Evolutionary conservation across 768 basidiomycete species (phyloP).

Genomic region (Leccinum subgranulosum): DNA sequence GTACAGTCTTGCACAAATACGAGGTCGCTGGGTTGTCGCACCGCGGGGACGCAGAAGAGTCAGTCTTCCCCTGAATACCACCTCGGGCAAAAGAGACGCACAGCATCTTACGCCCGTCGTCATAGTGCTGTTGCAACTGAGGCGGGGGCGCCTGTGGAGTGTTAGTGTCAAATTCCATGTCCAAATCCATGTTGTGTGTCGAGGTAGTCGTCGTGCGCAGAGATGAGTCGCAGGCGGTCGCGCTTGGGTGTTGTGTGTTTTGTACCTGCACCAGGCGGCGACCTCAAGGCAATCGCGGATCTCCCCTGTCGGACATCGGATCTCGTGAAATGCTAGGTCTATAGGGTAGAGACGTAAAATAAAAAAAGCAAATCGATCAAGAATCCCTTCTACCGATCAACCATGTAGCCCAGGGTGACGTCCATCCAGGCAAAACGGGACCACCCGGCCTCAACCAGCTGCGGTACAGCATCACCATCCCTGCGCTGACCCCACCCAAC

Average conservation of each 20-base stretch:
- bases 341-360: slow-evolving; percentile 8
- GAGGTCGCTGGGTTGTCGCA: slow-evolving; percentile 59
- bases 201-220: slow-evolving; percentile 5
- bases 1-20: slow-evolving; percentile 97
- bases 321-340: slow-evolving; percentile 21
- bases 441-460: slow-evolving; percentile 63
- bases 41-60: slow-evolving; percentile 1
- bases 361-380: slow-evolving; percentile 13
- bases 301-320: slow-evolving; percentile 35
- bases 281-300: slow-evolving; percentile 38
- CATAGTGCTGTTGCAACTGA: slow-evolving; percentile 34
- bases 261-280: slow-evolving; percentile 25
- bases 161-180: slow-evolving; percentile 65
- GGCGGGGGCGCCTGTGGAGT: slow-evolving; percentile 32
- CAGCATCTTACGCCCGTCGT: slow-evolving; percentile 68
- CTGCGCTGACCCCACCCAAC: slow-evolving; percentile 72
- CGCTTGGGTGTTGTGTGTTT: slow-evolving; percentile 13
- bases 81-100: slow-evolving; percentile 37
- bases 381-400: slow-evolving; percentile 50
- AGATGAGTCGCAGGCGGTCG: slow-evolving; percentile 14
- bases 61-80: slow-evolving; percentile 15
- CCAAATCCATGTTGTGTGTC: slow-evolving; percentile 63
- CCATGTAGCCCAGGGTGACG: slow-evolving; percentile 64
- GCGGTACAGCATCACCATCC: slow-evolving; percentile 66
- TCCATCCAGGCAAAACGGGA: slow-evolving; percentile 49